Evolutionary conservation across 208 protist genomes (phyloP).

Genomic region (Acanthamoeba quina): DNA sequence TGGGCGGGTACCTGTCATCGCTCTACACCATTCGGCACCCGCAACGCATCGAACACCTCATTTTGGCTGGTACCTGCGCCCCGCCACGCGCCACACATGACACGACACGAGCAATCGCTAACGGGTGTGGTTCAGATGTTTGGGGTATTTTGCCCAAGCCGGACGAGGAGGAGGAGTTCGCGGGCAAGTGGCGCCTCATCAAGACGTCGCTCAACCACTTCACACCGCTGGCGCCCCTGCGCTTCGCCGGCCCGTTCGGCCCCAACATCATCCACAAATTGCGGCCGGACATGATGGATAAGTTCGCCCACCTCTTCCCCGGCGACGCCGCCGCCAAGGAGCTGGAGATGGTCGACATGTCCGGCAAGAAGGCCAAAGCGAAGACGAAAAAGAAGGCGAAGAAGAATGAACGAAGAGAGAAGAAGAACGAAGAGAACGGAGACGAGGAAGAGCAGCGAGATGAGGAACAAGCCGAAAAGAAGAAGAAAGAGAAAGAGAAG

Average conservation of each 20-base stretch:
- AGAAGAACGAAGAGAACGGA: background rate
- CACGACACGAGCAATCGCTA: background rate
- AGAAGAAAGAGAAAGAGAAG: too few relatives aligned
- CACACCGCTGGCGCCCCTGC: background rate
- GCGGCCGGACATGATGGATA: conserved; percentile 20
- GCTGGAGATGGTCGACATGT: background rate
- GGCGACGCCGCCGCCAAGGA: background rate
- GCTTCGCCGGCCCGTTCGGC: background rate
- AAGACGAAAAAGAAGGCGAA: background rate
- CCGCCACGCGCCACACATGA: background rate
- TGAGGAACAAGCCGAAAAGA: too few relatives aligned
- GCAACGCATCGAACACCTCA: conserved; percentile 39
- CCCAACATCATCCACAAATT: conserved; percentile 36
- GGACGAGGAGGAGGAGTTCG: conserved; percentile 11
- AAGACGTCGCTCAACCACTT: conserved; percentile 22
- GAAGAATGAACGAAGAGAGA: background rate
- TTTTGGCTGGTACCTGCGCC: conserved; percentile 18
- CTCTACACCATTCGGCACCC: conserved; percentile 69
- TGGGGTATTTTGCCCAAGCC: conserved; percentile 23
- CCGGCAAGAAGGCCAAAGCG: background rate
- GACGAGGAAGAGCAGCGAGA: too few relatives aligned
- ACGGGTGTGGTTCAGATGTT: background rate
- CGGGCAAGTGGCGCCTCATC: background rate
- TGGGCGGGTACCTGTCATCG: conserved; percentile 72
- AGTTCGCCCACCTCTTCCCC: conserved; percentile 19